Conservation (phyloP, 163 green algal species). For the Trebouxia gelatinosa region DNA sequence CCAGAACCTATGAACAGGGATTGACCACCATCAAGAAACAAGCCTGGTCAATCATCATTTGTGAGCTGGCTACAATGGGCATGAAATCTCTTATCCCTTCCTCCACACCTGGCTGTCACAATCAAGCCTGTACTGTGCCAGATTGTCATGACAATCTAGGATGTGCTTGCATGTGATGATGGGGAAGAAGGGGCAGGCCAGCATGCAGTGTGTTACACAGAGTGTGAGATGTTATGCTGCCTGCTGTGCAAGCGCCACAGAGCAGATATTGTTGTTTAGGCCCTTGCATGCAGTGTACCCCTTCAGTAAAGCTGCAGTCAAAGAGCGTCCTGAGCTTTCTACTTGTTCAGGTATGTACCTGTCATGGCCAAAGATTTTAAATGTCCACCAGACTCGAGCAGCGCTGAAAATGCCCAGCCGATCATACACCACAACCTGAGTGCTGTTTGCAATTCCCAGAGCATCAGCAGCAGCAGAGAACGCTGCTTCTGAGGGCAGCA, state of each 20-base stretch:
- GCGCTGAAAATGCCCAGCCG: constrained; percentile 75
- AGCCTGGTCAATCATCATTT: no score
- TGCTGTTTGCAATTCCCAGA: constrained; percentile 68
- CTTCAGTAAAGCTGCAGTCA: not conserved
- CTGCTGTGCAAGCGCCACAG: no score
- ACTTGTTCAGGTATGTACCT: no score
- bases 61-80: no score
- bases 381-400: constrained; percentile 84
- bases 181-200: no score
- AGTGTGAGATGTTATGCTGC: not conserved
- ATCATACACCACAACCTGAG: constrained; percentile 91
- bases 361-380: constrained; percentile 70
- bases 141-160: no score
- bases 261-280: not conserved
- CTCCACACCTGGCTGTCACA: no score
- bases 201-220: not conserved
- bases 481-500: constrained; percentile 76
- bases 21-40: no score
- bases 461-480: constrained; percentile 85
- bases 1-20: not conserved
- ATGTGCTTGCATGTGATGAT: no score
- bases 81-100: no score
- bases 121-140: no score
- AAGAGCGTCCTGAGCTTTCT: no score
- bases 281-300: not conserved